phyloP scores from a whole-genome alignment of 768 basidiomycete species.

The Rossbeevera mucosa region DNA sequence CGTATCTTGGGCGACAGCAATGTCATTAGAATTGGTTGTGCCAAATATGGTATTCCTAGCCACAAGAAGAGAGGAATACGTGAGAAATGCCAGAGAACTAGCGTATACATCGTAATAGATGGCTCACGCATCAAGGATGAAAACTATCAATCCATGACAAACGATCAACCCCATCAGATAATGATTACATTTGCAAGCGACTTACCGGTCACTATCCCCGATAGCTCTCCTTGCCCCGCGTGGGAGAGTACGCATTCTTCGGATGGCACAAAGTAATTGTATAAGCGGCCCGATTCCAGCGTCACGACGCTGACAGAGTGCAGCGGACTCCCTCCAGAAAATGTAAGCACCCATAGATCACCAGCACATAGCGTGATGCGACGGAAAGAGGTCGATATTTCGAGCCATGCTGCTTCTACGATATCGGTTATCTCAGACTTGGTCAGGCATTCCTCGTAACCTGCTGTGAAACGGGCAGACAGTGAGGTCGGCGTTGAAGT shows the following conservation, averaged over 20 bases:
- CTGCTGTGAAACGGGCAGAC: slow-evolving; percentile 19
- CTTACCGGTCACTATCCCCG: slow-evolving; percentile 30
- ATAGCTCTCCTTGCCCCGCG: slow-evolving; percentile 39
- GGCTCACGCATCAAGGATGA: slow-evolving; percentile 42
- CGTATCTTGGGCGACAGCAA: slow-evolving; percentile 1
- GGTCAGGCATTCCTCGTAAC: slow-evolving; percentile 23
- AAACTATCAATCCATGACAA: slow-evolving; percentile 23
- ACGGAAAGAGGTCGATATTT: slow-evolving; percentile 1
- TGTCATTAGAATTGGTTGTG: background rate
- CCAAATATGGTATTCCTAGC: slow-evolving; percentile 39
- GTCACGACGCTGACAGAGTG: slow-evolving; percentile 41
- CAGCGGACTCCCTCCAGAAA: slow-evolving; percentile 42
- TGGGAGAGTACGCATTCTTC: slow-evolving; percentile 38
- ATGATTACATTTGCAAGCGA: slow-evolving; percentile 8
- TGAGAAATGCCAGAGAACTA: background rate
- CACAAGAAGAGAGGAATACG: slow-evolving; percentile 2
- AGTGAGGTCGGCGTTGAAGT: background rate
- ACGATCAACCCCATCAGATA: background rate
- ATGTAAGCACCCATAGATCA: slow-evolving; percentile 42
- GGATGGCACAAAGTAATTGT: slow-evolving; percentile 35
- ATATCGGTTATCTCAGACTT: slow-evolving; percentile 23
- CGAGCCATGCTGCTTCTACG: slow-evolving; percentile 21
- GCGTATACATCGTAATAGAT: background rate
- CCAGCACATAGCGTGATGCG: slow-evolving; percentile 21
- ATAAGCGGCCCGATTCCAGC: slow-evolving; percentile 35